phyloP scores from a whole-genome alignment of 495 filamentous ascomycete genomes.

The Talaromyces liani region DNA sequence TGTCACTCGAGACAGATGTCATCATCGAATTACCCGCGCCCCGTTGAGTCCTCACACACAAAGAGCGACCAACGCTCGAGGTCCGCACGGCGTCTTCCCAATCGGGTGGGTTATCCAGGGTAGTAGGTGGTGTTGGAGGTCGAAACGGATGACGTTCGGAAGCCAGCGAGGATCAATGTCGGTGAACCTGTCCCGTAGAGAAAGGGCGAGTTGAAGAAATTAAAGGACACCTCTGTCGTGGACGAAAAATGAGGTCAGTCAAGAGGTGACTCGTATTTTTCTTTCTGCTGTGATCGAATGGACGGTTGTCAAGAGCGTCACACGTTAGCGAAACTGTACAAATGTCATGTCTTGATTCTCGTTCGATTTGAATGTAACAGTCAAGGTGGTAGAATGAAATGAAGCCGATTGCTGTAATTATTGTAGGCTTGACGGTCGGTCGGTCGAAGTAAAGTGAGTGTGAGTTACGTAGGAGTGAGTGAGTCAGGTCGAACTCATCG shows the following conservation, averaged over 20 bases:
- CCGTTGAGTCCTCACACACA: slow-evolving; percentile 5
- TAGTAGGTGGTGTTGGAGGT: not conserved
- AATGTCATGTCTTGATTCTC: not conserved
- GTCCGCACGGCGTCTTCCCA: not conserved
- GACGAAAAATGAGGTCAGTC: not conserved
- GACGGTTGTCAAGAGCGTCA: not conserved
- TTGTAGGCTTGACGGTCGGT: not conserved
- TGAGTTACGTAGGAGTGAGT: not conserved
- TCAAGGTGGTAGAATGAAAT: not conserved
- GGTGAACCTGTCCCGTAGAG: not conserved
- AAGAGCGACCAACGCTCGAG: slow-evolving; percentile 5
- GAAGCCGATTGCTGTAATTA: not conserved
- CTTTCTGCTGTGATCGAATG: not conserved
- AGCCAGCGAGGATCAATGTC: not conserved
- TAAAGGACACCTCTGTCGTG: not conserved
- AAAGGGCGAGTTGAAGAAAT: not conserved
- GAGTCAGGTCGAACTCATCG: not conserved
- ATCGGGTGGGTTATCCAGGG: not conserved
- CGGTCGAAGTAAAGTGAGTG: not conserved
- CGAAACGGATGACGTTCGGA: not conserved
- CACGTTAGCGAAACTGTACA: not conserved
- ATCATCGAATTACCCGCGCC: slow-evolving; percentile 18
- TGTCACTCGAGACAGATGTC: slow-evolving; percentile 30
- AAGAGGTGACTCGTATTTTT: not conserved
- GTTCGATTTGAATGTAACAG: not conserved